A percentile compares a stretch with the other conserved stretches of the same genome.
phyloP scores from a whole-genome alignment of 106 monocot genomes.

The Dendrobium huoshanense region DNA sequence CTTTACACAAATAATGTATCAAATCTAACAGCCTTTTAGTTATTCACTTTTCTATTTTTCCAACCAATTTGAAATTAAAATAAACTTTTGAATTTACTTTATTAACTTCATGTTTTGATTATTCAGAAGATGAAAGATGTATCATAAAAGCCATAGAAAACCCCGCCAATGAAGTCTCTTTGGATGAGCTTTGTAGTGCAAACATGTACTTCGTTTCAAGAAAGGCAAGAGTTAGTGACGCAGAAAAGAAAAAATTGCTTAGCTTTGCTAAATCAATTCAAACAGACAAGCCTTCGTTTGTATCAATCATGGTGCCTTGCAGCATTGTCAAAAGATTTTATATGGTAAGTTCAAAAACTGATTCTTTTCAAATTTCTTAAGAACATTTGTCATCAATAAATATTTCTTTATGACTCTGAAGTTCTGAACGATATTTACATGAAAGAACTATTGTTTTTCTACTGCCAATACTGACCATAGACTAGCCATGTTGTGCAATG shows the following conservation, averaged over 20 bases:
- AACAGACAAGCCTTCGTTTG: constrained; percentile 21
- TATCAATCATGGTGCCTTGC: constrained; percentile 8
- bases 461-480: neutral
- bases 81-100: neutral
- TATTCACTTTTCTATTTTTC: neutral
- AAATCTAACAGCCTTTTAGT: neutral
- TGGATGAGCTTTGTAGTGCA: neutral
- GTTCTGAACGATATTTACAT: neutral
- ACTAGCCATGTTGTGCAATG: neutral
- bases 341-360: constrained; percentile 13
- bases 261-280: constrained; percentile 13
- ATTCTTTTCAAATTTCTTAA: neutral
- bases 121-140: constrained; percentile 4
- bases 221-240: neutral
- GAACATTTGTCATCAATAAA: neutral
- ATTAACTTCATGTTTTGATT: neutral
- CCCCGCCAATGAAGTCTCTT: neutral
- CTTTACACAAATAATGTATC: too few relatives aligned
- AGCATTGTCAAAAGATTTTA: constrained; percentile 6
- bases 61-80: neutral
- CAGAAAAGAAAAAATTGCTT: neutral
- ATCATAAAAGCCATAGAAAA: neutral
- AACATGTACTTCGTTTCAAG: neutral
- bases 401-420: neutral
- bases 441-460: neutral